These are phyloP conservation scores for Fagopyrum homotropicum DNA, from an alignment of 148 eudicot genomes.

Conservation along the genomic window DNA sequence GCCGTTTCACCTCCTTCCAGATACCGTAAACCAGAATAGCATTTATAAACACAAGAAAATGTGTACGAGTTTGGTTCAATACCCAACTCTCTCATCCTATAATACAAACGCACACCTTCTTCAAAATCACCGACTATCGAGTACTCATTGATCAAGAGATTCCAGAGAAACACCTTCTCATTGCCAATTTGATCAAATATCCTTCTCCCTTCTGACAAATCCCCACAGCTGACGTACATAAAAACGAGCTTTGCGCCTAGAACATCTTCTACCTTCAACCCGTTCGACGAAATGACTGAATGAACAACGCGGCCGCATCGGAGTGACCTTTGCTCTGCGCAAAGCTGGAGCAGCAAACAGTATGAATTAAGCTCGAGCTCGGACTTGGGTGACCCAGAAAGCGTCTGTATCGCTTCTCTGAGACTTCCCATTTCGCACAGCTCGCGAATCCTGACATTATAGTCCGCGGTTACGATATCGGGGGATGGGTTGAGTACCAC, in stretches of 20 bases:
- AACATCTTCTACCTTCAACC: constrained; percentile 27
- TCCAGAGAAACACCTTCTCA: constrained; percentile 67
- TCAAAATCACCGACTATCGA: constrained; percentile 42
- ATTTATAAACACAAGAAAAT: constrained; percentile 53
- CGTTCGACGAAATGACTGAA: constrained; percentile 36
- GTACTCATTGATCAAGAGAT: constrained; percentile 55
- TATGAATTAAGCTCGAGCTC: constrained; percentile 42
- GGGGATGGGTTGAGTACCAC: not conserved
- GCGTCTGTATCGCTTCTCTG: constrained; percentile 42
- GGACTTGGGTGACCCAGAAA: constrained; percentile 19
- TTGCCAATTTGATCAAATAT: constrained; percentile 45
- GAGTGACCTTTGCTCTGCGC: constrained; percentile 45
- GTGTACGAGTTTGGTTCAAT: constrained; percentile 49
- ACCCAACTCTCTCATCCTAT: constrained; percentile 34
- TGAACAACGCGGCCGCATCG: constrained; percentile 42
- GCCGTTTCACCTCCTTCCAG: constrained; percentile 32
- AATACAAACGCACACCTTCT: constrained; percentile 43
- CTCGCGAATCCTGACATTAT: constrained; percentile 31
- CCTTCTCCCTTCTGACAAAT: constrained; percentile 49
- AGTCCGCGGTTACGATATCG: constrained; percentile 5
- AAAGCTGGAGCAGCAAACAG: constrained; percentile 48
- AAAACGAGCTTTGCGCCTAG: constrained; percentile 62
- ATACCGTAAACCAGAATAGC: constrained; percentile 40
- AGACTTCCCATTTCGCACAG: constrained; percentile 46
- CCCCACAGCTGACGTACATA: constrained; percentile 71